Base-by-base conservation (phyloP, 2,329 filamentous ascomycete species). In the Sporothrix brunneoviolacea region DNA sequence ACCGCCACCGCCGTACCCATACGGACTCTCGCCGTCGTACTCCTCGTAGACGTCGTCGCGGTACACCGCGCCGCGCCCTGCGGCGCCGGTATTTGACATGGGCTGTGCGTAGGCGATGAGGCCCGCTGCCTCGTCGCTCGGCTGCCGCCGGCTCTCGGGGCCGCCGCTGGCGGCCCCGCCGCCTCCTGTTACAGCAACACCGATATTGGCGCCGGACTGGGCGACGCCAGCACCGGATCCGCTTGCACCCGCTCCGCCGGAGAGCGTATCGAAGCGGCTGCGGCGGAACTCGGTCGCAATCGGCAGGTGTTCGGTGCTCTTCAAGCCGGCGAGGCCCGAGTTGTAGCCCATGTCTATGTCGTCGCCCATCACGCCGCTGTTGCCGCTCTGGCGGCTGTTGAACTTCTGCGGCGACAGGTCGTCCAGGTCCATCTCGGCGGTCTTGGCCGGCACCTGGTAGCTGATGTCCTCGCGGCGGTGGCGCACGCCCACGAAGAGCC, bases 401-500 rank as follows among this genome's bases (percentile, higher is more conserved):
- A 42, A 48, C 3, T 47, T 43, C 2, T 52, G 44, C 16, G 56
- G 32, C 27, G 56, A 51, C 41, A 73, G 57, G 57, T 68, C 55
- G 60, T 72, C 61, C 60, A 68, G 59, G 55, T 71, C 68, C 36
- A 68, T 50, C 30, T 54, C 56, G 48, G 59, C 56, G 32, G 48
- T 56, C 59, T 58, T 65, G 47, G 42, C 42, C 24, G 57, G 52
- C 54, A 37, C 57, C 61, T 54, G 64, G 55, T 80, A 80, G 57
- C 74, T 77, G 36, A 65, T 49, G 54, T 82, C 77, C 16, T 73
- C 61, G 57, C 74, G 72, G 53, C 85, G 77, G 54, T 71, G 67
- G 63, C 80, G 84, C 48, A 80, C 76, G 37, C 88, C 88, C 15
- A 88, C 80, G 55, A 91, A 84, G 18, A 94, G 71, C 90, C 89